Percentiles rank a stretch among this genome's conserved stretches.
Conservation (phyloP, 1,284 basidiomycete genomes). For the Sanghuangporus sanghuang region DNA sequence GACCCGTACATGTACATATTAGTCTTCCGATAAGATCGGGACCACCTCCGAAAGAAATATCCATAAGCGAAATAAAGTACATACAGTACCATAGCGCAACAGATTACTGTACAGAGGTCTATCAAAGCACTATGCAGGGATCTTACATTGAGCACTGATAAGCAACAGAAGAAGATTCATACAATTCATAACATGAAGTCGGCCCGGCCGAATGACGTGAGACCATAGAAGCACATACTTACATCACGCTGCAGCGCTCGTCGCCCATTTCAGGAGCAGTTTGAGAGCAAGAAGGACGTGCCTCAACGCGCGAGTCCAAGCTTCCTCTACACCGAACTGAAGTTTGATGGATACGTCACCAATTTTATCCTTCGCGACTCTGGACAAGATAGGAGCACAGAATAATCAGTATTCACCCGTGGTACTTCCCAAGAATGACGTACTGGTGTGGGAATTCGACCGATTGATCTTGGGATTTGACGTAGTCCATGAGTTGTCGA, state of each 20-base stretch:
- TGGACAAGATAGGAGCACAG: slow-evolving; percentile 27
- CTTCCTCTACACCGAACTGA: slow-evolving; percentile 92
- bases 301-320: slow-evolving; percentile 91
- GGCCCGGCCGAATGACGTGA: neutral
- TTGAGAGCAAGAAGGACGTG: slow-evolving; percentile 89
- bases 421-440: slow-evolving; percentile 28
- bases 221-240: slow-evolving; percentile 25
- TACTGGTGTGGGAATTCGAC: slow-evolving; percentile 85
- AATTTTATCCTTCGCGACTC: slow-evolving; percentile 92
- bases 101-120: too few relatives aligned
- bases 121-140: too few relatives aligned
- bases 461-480: slow-evolving; percentile 63
- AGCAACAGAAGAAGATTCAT: neutral
- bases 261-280: slow-evolving; percentile 79
- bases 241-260: slow-evolving; percentile 54
- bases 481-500: slow-evolving; percentile 84
- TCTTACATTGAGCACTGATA: neutral
- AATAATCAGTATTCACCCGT: neutral
- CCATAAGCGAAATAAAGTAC: too few relatives aligned
- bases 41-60: too few relatives aligned
- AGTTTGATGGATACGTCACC: slow-evolving; percentile 92
- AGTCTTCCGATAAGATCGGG: neutral
- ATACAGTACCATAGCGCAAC: too few relatives aligned
- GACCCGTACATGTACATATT: neutral
- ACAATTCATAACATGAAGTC: neutral